Evolutionary conservation across 768 basidiomycete genomes (phyloP).

Genomic region (Harrya chromipes): DNA sequence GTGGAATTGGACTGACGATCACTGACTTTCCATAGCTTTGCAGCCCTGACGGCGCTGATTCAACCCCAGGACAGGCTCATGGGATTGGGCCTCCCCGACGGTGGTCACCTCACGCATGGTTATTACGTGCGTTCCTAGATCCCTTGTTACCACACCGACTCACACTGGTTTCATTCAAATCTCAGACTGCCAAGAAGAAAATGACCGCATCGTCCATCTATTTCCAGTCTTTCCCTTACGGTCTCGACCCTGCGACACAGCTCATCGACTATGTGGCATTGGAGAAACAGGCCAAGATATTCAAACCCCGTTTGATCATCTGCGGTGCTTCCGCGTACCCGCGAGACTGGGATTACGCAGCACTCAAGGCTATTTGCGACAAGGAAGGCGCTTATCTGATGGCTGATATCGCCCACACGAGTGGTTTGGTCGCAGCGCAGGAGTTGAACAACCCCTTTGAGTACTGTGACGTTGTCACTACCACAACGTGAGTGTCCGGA

Average conservation of each 20-base stretch:
- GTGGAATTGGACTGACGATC: neutral
- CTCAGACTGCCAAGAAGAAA: slow-evolving; percentile 99
- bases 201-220: slow-evolving; percentile 99
- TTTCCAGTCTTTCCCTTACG: slow-evolving; percentile 98
- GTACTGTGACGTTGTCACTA: slow-evolving; percentile 96
- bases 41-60: slow-evolving; percentile 91
- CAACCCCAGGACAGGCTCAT: slow-evolving; percentile 98
- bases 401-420: slow-evolving; percentile 98
- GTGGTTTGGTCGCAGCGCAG: slow-evolving; percentile 89
- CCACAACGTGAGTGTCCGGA: slow-evolving; percentile 71
- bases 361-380: slow-evolving; percentile 77
- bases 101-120: slow-evolving; percentile 95
- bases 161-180: slow-evolving; percentile 8
- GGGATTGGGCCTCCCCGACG: slow-evolving; percentile 97
- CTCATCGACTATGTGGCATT: slow-evolving; percentile 86
- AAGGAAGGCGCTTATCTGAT: slow-evolving; percentile 90
- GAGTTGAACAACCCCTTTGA: slow-evolving; percentile 92
- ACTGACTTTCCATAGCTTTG: slow-evolving; percentile 62
- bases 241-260: slow-evolving; percentile 75
- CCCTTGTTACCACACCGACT: neutral
- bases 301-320: slow-evolving; percentile 93
- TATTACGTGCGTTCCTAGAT: slow-evolving; percentile 68
- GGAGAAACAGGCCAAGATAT: slow-evolving; percentile 83
- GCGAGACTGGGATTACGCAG: slow-evolving; percentile 93
- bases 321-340: slow-evolving; percentile 99